Percentiles rank a stretch among this genome's conserved stretches.
Evolutionary conservation across 495 filamentous ascomycete genomes (phyloP).

Genomic region (Hyaloscypha bicolor): DNA sequence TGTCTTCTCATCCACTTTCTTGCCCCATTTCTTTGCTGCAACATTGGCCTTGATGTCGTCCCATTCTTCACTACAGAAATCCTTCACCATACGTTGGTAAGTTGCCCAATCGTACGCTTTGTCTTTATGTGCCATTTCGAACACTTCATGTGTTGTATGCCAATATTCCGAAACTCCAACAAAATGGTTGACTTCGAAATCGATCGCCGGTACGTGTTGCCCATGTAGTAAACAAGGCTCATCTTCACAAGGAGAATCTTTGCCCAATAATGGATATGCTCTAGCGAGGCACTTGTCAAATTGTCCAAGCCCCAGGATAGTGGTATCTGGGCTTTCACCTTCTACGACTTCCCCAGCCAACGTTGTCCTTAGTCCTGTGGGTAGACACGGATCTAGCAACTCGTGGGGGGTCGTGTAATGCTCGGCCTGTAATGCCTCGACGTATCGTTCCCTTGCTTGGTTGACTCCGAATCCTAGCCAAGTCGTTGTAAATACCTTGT

Average conservation of each 20-base stretch:
- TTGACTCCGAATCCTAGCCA: slow-evolving; percentile 97
- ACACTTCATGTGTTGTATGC: slow-evolving; percentile 97
- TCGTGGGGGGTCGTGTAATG: slow-evolving; percentile 59
- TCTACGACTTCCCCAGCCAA: slow-evolving; percentile 55
- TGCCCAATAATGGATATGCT: slow-evolving; percentile 86
- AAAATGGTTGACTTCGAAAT: slow-evolving; percentile 98
- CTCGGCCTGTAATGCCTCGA: slow-evolving; percentile 66
- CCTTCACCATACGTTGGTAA: slow-evolving; percentile 82
- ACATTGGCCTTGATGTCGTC: slow-evolving; percentile 66
- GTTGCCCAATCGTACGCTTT: slow-evolving; percentile 89
- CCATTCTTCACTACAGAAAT: slow-evolving; percentile 89
- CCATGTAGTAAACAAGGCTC: slow-evolving; percentile 86
- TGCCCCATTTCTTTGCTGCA: slow-evolving; percentile 67
- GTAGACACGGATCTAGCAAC: slow-evolving; percentile 90
- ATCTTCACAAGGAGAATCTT: slow-evolving; percentile 83
- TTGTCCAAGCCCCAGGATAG: slow-evolving; percentile 77
- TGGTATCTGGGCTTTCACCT: slow-evolving; percentile 37
- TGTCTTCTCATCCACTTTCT: slow-evolving; percentile 72
- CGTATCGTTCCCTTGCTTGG: slow-evolving; percentile 80
- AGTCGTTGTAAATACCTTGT: slow-evolving; percentile 89
- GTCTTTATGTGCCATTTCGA: slow-evolving; percentile 77
- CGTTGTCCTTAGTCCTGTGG: slow-evolving; percentile 70
- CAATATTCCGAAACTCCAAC: slow-evolving; percentile 98
- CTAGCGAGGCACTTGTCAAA: slow-evolving; percentile 84
- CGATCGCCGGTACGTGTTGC: slow-evolving; percentile 90